Evolutionary conservation across 371 early-diverging fungal genomes (phyloP).

Genomic region (Mortierella polycephala): DNA sequence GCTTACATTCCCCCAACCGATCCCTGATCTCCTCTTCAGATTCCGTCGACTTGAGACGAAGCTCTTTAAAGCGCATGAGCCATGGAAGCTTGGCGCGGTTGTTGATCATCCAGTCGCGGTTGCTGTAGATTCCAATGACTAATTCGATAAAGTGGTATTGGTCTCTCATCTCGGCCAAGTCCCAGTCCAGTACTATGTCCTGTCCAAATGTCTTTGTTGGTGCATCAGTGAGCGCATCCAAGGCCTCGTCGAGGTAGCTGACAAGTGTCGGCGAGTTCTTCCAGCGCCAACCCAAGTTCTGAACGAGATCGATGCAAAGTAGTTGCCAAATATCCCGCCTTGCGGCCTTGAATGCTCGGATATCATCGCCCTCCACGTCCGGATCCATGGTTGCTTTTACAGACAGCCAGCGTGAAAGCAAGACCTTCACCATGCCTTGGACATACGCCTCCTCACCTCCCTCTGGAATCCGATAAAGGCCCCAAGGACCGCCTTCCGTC

Average conservation of each 20-base stretch:
- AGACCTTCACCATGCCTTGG: conserved; percentile 20
- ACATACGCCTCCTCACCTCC: conserved; percentile 39
- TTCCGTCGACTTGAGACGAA: conserved; percentile 20
- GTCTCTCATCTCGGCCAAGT: background rate
- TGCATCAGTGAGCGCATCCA: conserved; percentile 16
- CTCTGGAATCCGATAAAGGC: conserved; percentile 13
- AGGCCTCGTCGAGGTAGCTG: conserved; percentile 13
- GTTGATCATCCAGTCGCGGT: conserved; percentile 16
- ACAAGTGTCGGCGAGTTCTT: conserved; percentile 43
- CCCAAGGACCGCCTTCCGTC: conserved; percentile 27
- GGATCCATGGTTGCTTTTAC: conserved; percentile 33
- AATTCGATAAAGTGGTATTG: background rate
- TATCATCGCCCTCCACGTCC: conserved; percentile 19
- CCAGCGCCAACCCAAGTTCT: conserved; percentile 44
- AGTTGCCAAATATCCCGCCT: conserved; percentile 13
- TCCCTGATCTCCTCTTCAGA: conserved; percentile 1
- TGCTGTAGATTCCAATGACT: conserved; percentile 8
- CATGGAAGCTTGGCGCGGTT: conserved; percentile 22
- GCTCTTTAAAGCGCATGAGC: conserved; percentile 19
- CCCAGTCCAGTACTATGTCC: conserved; percentile 35
- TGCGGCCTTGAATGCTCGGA: conserved; percentile 20
- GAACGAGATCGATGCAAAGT: conserved; percentile 6
- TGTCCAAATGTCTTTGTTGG: conserved; percentile 23
- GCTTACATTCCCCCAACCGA: conserved; percentile 12
- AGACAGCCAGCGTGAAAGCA: conserved; percentile 34